Percentiles rank a stretch among this genome's conserved stretches.
Conservation (phyloP, 495 filamentous ascomycete genomes). For the Bacidia gigantensis region DNA sequence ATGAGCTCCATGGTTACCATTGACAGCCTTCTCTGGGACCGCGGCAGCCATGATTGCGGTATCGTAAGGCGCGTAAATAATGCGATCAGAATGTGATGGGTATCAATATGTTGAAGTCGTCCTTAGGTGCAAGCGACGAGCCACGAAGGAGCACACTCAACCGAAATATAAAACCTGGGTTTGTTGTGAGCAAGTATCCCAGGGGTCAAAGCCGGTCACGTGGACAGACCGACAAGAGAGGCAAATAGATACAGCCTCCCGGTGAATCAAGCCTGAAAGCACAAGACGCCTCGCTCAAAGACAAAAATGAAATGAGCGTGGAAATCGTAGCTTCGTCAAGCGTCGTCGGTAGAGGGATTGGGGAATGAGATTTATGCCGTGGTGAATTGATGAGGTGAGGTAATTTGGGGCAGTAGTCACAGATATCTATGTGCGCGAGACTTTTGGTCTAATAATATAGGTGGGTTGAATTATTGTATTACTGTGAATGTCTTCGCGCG, state of each 20-base stretch:
- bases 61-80: background rate
- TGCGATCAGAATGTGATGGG: background rate
- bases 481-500: background rate
- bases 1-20: constrained; percentile 13
- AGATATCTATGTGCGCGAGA: background rate
- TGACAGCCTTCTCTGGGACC: constrained; percentile 8
- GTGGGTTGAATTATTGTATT: constrained; percentile 5
- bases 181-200: background rate
- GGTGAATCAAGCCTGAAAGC: background rate
- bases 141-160: too few relatives aligned
- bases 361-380: background rate
- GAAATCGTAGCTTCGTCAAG: constrained; percentile 6
- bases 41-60: constrained; percentile 13
- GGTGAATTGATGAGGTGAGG: background rate
- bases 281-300: constrained; percentile 3
- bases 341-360: background rate
- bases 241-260: background rate
- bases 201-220: background rate
- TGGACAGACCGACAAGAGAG: background rate
- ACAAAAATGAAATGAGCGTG: constrained; percentile 2
- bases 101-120: too few relatives aligned
- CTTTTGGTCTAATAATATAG: background rate
- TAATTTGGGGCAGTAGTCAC: background rate
- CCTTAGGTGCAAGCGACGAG: too few relatives aligned
- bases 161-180: background rate